These are phyloP conservation scores for Neurospora sp. DNA, from an alignment of 495 filamentous ascomycete species.

Conservation along the genomic window DNA sequence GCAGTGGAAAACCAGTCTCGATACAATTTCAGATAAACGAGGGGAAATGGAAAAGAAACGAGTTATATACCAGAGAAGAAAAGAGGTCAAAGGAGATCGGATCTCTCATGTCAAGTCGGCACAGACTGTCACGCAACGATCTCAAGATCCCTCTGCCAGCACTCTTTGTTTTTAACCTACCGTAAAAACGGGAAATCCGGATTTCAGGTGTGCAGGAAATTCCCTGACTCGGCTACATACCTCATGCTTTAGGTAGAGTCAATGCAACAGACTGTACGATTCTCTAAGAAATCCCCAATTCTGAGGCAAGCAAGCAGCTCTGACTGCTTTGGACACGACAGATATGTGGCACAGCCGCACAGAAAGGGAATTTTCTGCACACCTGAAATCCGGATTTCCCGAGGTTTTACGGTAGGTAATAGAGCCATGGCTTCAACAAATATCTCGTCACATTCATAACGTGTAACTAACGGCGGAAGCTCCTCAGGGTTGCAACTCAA, in stretches of 20 bases:
- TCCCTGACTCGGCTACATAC: too few species aligned
- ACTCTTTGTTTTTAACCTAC: not conserved
- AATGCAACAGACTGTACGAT: too few species aligned
- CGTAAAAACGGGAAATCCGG: too few species aligned
- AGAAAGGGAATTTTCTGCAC: too few species aligned
- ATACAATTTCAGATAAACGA: not conserved
- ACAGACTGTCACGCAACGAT: not conserved
- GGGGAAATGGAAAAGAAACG: not conserved
- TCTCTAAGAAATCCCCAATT: too few species aligned
- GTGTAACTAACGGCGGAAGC: not conserved
- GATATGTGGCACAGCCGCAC: too few species aligned
- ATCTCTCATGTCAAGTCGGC: not conserved
- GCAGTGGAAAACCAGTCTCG: not conserved
- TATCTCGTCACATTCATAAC: not conserved
- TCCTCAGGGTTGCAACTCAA: not conserved
- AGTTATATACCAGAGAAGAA: not conserved
- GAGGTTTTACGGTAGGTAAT: not conserved
- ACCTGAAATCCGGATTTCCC: too few species aligned
- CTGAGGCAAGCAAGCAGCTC: too few species aligned
- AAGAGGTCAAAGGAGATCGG: not conserved
- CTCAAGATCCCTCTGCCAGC: not conserved
- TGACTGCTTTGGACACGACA: too few species aligned
- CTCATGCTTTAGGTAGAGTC: too few species aligned
- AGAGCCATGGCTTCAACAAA: not conserved
- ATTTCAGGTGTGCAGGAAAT: too few species aligned